Percentiles rank a stretch among this genome's conserved stretches.
Conservation (phyloP, 208 protist species). For the Leishmania tarentolae region DNA sequence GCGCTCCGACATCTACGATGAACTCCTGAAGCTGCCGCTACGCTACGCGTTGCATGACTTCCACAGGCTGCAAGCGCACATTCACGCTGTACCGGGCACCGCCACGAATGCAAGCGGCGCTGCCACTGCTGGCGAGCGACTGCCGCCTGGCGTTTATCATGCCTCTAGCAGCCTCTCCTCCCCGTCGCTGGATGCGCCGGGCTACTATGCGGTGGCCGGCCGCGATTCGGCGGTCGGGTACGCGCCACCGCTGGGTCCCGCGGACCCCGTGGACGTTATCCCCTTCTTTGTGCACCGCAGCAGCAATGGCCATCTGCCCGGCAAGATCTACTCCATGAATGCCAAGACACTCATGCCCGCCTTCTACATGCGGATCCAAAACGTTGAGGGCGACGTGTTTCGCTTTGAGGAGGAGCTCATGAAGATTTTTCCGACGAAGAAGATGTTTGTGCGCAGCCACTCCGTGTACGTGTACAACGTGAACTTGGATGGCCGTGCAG, state of each 20-base stretch:
- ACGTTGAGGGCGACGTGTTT: slow-evolving; percentile 80
- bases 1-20: slow-evolving; percentile 83
- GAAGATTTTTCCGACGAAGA: slow-evolving; percentile 92
- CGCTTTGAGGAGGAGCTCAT: slow-evolving; percentile 89
- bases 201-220: slow-evolving; percentile 51
- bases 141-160: slow-evolving; percentile 32
- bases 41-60: slow-evolving; percentile 85
- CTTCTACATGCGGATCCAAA: slow-evolving; percentile 67
- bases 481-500: slow-evolving; percentile 61
- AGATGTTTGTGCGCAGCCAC: slow-evolving; percentile 80
- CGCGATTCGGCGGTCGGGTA: slow-evolving; percentile 69
- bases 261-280: slow-evolving; percentile 70
- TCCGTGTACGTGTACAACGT: slow-evolving; percentile 83
- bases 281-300: slow-evolving; percentile 88
- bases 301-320: slow-evolving; percentile 76
- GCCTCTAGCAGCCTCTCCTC: background rate
- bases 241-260: slow-evolving; percentile 76
- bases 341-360: slow-evolving; percentile 73
- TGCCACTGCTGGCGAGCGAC: background rate
- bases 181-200: slow-evolving; percentile 3
- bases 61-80: slow-evolving; percentile 46
- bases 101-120: background rate
- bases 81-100: slow-evolving; percentile 19
- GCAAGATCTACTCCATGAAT: slow-evolving; percentile 75
- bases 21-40: slow-evolving; percentile 85